Base-by-base conservation (phyloP, 2,329 filamentous ascomycete genomes). In the Drechslerella dactyloides region DNA sequence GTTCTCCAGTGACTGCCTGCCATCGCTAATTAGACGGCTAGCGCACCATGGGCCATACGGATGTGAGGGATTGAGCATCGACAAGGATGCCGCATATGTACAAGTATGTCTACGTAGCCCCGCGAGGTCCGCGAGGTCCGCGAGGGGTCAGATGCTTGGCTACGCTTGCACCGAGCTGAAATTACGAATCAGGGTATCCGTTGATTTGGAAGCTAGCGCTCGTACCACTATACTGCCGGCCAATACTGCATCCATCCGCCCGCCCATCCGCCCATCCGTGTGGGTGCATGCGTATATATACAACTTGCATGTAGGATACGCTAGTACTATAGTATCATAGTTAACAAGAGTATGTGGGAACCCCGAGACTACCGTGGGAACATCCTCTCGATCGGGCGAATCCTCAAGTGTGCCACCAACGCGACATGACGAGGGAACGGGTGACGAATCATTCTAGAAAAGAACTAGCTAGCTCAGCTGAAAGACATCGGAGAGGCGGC, bases 381-480 rank as follows among this genome's bases (percentile, higher is more conserved):
- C 21, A 48, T 13, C 37, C 13, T 4, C 13, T 13, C 11, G 13
- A 42, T 42, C 13, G 11, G 17, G 44, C 21, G 11, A 4, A 48
- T 21, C n/a, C 17, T 15, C 17, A 48, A 3, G 21, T 19, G 11
- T 17, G 44, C 44, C 44, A 48, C 37, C 48, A 55, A 55, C 23
- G 40, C 13, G 33, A 40, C n/a, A 53, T n/a, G 2, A 33, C 27
- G 27, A 33, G 8, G 8, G 27, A 21, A 10, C 48, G 13, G 8
- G 4, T 57, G 19, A 55, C 37, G 37, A 40, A 17, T 3, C 40
- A 23, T 65, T 72, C 68, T 57, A 54, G 60, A 72, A 72, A n/a
- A n/a, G n/a, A n/a, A n/a, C n/a, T n/a, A n/a, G n/a, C 19, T 21
- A 27, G 17, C 21, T n/a, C 30, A 72, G 68, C 68, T 72, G 60